Conservation (phyloP, 306 rosid genomes). For the Dryas alaskensis region DNA sequence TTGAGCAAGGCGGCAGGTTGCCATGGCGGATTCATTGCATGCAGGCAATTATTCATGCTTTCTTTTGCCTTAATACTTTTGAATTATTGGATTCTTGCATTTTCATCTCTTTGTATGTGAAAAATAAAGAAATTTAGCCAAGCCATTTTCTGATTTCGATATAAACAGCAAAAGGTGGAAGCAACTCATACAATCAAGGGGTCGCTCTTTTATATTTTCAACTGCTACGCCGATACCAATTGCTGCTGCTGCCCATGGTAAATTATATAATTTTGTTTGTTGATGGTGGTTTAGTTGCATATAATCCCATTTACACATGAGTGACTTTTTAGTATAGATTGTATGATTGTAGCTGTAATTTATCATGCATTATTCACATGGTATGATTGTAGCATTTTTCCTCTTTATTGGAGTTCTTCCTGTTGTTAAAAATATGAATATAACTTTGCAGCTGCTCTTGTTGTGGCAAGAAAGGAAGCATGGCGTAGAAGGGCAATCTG, state of each 20-base stretch:
- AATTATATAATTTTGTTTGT: slow-evolving; percentile 17
- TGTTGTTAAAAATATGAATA: slow-evolving; percentile 14
- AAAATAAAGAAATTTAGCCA: slow-evolving; percentile 1
- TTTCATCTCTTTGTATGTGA: neutral
- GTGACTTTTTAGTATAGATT: neutral
- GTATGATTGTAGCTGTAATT: neutral
- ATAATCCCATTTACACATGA: slow-evolving; percentile 14
- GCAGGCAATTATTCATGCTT: slow-evolving; percentile 60
- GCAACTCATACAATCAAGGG: slow-evolving; percentile 85
- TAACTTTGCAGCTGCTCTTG: slow-evolving; percentile 67
- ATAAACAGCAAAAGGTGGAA: slow-evolving; percentile 75
- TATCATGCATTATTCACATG: neutral
- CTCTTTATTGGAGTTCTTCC: slow-evolving; percentile 7
- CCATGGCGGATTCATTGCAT: slow-evolving; percentile 95
- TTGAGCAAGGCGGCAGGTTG: slow-evolving; percentile 96
- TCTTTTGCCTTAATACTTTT: neutral
- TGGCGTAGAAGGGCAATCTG: slow-evolving; percentile 86
- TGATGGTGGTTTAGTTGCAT: neutral
- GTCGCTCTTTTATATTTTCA: slow-evolving; percentile 90
- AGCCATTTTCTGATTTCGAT: slow-evolving; percentile 25
- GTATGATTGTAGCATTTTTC: neutral
- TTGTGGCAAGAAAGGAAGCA: slow-evolving; percentile 66
- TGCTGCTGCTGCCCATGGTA: slow-evolving; percentile 87
- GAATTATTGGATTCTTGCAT: neutral
- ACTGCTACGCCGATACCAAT: slow-evolving; percentile 79